Evolutionary conservation across 2,329 filamentous ascomycete species (phyloP).

Genomic region (Paraphaeosphaeria minitans): DNA sequence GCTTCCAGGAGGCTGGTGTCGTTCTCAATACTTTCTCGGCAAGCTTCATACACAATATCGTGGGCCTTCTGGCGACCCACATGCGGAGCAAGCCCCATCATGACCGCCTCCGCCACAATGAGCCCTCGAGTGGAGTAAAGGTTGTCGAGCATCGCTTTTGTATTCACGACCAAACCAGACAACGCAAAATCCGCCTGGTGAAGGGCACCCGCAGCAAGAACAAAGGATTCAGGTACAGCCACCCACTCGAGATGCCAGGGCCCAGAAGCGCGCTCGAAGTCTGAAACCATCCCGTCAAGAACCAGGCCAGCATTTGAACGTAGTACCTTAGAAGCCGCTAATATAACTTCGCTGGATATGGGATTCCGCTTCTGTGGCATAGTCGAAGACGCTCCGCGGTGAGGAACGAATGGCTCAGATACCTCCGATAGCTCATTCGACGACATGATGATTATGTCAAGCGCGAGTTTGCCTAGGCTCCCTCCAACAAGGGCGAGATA

Average conservation of each 20-base stretch:
- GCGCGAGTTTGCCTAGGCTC: slow-evolving; percentile 60
- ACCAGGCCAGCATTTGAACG: slow-evolving; percentile 58
- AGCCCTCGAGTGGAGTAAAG: slow-evolving; percentile 58
- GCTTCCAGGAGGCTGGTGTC: slow-evolving; percentile 52
- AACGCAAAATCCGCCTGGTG: slow-evolving; percentile 61
- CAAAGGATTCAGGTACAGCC: slow-evolving; percentile 60
- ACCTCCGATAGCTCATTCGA: slow-evolving; percentile 62
- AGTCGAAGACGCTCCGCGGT: slow-evolving; percentile 42
- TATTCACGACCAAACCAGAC: slow-evolving; percentile 58
- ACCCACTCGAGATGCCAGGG: slow-evolving; percentile 66
- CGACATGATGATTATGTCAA: slow-evolving; percentile 63
- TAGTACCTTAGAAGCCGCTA: slow-evolving; percentile 60
- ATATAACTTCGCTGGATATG: slow-evolving; percentile 62
- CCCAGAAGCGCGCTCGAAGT: slow-evolving; percentile 63
- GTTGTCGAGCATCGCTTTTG: slow-evolving; percentile 56
- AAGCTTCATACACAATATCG: slow-evolving; percentile 62
- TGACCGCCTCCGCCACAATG: slow-evolving; percentile 64
- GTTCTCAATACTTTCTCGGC: slow-evolving; percentile 56
- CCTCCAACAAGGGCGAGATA: slow-evolving; percentile 61
- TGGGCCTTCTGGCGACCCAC: slow-evolving; percentile 60
- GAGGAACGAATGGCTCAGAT: slow-evolving; percentile 54
- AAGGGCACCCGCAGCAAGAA: slow-evolving; percentile 58
- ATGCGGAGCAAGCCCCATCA: slow-evolving; percentile 63
- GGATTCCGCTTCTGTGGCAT: slow-evolving; percentile 60
- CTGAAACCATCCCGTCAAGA: slow-evolving; percentile 62